Evolutionary conservation across 495 filamentous ascomycete genomes (phyloP).

Genomic region (Neurospora sp.): DNA sequence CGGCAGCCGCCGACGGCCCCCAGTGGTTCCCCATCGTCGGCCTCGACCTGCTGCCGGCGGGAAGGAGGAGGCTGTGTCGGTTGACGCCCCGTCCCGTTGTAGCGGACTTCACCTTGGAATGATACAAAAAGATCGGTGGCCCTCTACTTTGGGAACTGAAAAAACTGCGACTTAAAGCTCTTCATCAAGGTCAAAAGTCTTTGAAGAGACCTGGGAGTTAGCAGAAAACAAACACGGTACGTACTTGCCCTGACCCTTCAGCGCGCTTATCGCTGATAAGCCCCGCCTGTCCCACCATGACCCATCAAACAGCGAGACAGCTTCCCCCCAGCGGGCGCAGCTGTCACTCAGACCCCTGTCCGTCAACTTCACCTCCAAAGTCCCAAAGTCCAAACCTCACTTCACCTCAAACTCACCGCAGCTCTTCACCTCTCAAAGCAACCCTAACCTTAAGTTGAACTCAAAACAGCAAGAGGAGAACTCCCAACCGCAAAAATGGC

Average conservation of each 20-base stretch:
- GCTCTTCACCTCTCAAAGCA: neutral
- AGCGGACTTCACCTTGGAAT: neutral
- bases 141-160: neutral
- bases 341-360: neutral
- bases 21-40: neutral
- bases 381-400: neutral
- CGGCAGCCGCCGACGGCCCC: neutral
- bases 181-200: neutral
- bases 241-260: neutral
- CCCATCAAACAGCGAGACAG: neutral
- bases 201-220: neutral
- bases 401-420: neutral
- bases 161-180: neutral
- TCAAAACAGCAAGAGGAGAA: neutral
- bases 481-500: constrained; percentile 1
- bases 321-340: neutral
- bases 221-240: neutral
- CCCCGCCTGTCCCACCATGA: neutral
- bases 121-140: neutral
- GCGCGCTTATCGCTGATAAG: neutral
- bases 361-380: neutral
- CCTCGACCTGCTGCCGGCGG: neutral
- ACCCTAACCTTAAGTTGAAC: neutral
- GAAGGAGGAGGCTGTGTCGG: neutral
- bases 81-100: neutral